Conservation (phyloP, 805 yeast species). For the Wickerhamiella qilinensis region DNA sequence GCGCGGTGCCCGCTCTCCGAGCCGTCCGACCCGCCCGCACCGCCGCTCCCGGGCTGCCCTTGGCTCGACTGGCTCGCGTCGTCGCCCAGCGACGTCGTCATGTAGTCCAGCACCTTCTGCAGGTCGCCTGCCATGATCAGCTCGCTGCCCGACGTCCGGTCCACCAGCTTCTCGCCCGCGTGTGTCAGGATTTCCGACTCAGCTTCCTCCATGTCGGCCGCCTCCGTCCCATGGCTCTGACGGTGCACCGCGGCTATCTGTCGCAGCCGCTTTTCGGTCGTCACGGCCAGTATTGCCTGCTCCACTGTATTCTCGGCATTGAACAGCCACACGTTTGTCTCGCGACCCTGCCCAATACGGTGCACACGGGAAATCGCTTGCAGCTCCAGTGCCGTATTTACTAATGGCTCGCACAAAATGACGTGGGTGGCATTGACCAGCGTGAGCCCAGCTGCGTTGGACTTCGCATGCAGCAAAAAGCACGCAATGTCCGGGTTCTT, state of each 20-base stretch:
- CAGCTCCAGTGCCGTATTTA: constrained; percentile 70
- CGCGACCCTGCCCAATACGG: constrained; percentile 71
- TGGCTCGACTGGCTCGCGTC: neutral
- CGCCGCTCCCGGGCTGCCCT: too few relatives aligned
- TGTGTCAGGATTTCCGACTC: neutral
- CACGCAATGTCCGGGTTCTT: constrained; percentile 54
- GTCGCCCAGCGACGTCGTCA: neutral
- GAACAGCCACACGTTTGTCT: constrained; percentile 87
- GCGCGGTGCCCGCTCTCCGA: too few relatives aligned
- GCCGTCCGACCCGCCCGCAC: too few relatives aligned
- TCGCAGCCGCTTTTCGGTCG: constrained; percentile 39
- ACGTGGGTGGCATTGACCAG: constrained; percentile 86
- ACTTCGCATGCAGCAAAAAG: constrained; percentile 66
- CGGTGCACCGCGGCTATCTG: constrained; percentile 18
- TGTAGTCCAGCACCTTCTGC: neutral
- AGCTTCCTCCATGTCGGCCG: neutral
- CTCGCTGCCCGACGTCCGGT: neutral
- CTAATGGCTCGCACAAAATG: constrained; percentile 80
- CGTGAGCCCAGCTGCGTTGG: constrained; percentile 70
- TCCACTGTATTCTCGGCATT: constrained; percentile 73
- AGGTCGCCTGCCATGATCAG: neutral
- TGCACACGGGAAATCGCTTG: constrained; percentile 90
- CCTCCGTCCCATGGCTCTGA: neutral
- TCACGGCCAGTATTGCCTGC: constrained; percentile 61
- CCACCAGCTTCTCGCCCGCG: neutral